Evolutionary conservation across 2,329 filamentous ascomycete genomes (phyloP).

Genomic region (Myriosclerotinia curreyana): DNA sequence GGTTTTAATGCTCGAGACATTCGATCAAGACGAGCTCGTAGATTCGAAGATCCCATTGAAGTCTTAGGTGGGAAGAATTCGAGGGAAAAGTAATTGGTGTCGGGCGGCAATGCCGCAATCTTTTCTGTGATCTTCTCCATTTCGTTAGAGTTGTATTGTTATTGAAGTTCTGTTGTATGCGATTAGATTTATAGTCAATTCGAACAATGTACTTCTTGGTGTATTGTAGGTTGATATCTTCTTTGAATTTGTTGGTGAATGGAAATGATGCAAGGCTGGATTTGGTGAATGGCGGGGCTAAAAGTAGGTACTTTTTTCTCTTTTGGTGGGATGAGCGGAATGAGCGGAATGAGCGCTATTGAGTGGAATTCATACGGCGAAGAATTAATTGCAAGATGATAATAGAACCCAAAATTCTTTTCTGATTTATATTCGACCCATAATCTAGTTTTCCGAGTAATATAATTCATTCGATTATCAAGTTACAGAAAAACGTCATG

Average conservation of each 20-base stretch:
- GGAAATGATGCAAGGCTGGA: constrained; percentile 7
- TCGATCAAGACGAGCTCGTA: constrained; percentile 87
- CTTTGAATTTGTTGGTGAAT: constrained; percentile 1
- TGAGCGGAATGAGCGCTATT: background rate
- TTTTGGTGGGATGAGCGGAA: constrained; percentile 1
- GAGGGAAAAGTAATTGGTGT: constrained; percentile 86
- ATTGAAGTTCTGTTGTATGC: background rate
- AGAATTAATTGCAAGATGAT: background rate
- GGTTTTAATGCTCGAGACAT: constrained; percentile 91
- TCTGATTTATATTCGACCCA: background rate
- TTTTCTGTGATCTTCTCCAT: constrained; percentile 87
- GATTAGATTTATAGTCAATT: background rate
- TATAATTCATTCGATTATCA: background rate
- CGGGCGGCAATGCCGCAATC: constrained; percentile 81
- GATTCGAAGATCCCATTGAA: constrained; percentile 88
- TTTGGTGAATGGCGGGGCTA: constrained; percentile 14
- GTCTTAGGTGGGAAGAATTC: constrained; percentile 99
- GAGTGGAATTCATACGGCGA: background rate
- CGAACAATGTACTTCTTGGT: background rate
- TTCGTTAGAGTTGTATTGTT: background rate
- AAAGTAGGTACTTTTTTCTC: too few species aligned
- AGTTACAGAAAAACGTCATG: background rate
- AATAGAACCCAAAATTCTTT: background rate
- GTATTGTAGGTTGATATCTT: background rate
- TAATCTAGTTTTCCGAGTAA: background rate